Base-by-base conservation (phyloP, 176 grass and related monocot species). In the Calamus simplicifolius region DNA sequence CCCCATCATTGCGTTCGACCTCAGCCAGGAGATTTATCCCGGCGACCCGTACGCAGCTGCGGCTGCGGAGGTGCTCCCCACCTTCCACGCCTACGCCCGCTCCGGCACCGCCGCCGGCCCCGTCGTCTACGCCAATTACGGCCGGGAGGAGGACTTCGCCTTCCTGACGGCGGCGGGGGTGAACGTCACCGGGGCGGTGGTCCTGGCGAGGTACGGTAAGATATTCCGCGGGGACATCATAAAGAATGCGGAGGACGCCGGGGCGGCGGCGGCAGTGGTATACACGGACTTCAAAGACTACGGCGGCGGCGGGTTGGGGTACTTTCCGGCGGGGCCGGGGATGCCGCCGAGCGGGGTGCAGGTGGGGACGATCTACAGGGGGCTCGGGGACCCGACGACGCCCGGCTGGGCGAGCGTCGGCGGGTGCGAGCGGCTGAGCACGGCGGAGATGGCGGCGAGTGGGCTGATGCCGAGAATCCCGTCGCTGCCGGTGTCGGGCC, bases 211-310 rank as follows among this genome's bases (percentile, higher is more conserved):
- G 58, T 90, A 82, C 68, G 91, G 86, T 19, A 58, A 80, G 73
- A 77, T 96, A 63, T 90, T 23, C 74, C 83, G 91, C 6, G 91
- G 86, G 48, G 91, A 96, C 55, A 90, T 90, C 18, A 68, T 96
- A 5, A 79, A 27, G 8, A 90, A 96, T 43, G 80, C 86, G 6
- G 83, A 72, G 53, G 55, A 64, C 43, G 91, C 86, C 2, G 91
- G 1, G n/a, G 91, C 91, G 0, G 74, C 69, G 4, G 91, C 77
- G 2, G 83, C 84, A 5, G 60, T 96, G 29, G 68, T 96, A 16
- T 96, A 87, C 63, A 90, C 80, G 4, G 91, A 96, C 48, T 27
- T 67, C 13, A 80, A 90, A 77, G 86, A 96, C 81, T 96, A 85
- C 38, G 4, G 64, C 54, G 21, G 52, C 61, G 6, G 83, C 73